A percentile compares a stretch with the other conserved stretches of the same genome.
These are phyloP conservation scores for Thalassiosira oceanica DNA, from an alignment of 352 stramenopile genomes.

Conservation along the genomic window DNA sequence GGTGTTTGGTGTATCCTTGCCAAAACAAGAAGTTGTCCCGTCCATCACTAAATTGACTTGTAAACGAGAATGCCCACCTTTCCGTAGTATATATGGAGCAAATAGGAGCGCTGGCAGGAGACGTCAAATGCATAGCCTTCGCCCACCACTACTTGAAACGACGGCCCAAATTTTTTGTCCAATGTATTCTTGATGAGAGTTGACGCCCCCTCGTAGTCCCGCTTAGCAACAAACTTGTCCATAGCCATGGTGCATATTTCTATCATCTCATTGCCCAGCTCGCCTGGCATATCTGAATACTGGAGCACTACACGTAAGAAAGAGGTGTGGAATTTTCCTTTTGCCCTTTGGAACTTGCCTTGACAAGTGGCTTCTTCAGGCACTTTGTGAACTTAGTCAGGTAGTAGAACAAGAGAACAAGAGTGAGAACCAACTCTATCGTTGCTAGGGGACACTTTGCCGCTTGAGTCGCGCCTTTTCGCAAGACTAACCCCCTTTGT, in stretches of 20 bases:
- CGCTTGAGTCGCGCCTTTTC: no score
- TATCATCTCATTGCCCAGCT: conserved; percentile 92
- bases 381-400: conserved; percentile 60
- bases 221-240: conserved; percentile 90
- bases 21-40: no score
- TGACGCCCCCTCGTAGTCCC: conserved; percentile 89
- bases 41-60: no score
- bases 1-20: no score
- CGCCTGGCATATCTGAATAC: conserved; percentile 85
- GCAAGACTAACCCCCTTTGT: no score
- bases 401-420: no score
- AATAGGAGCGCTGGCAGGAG: conserved; percentile 93
- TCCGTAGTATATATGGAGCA: conserved; percentile 92
- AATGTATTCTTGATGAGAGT: conserved; percentile 93
- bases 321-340: not conserved
- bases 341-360: conserved; percentile 24
- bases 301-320: conserved; percentile 6
- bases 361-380: conserved; percentile 53
- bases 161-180: conserved; percentile 96
- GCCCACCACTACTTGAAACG: conserved; percentile 94
- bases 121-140: conserved; percentile 96
- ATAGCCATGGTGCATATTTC: conserved; percentile 96
- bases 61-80: conserved; percentile 93
- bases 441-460: no score
- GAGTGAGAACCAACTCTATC: no score